Base-by-base conservation (phyloP, 129 eudicot genomes). In the Flaveria linearis region DNA sequence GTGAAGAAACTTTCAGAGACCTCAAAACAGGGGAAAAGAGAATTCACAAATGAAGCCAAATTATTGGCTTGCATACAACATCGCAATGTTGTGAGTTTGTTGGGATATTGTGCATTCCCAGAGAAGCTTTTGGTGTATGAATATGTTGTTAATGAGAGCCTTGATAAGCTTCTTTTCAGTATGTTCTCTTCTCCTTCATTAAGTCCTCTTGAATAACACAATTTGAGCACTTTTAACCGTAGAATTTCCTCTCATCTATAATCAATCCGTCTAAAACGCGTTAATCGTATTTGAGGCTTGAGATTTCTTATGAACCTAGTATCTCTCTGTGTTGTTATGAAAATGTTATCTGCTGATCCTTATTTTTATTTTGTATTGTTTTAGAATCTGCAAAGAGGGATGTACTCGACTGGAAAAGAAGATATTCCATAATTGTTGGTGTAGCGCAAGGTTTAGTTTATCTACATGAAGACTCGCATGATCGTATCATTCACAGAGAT, bases 91-190 rank as follows among this genome's bases (percentile, higher is more conserved):
- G 97, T 91, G 71, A 91, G 72, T 76, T 76, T 89, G 74, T 82
- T 89, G 62, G 97, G 97, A 0, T 91, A 85, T 51, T 91, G 96
- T 78, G 83, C 75, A 0, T 87, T 82, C 30, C 81, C 64, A 1
- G 96, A 91, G 76, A 91, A 91, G 85, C 82, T 91, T 58, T 91
- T 91, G 55, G 97, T 91, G 10, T 91, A 91, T 33, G 96, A 91
- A 73, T 91, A 89, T 28, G 91, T 91, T 16, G 82, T 68, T 52
- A 73, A 91, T 51, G 96, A 91, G 85, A 91, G 96, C 83, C 88
- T 91, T 12, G 97, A 91, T 86, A 91, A 91, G 85, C 81, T 88
- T 82, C 89, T 91, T 51, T 91, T 91, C 84, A 84, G 97, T 91
- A 87, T 85, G 96, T 71, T 75, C 56, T 77, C 64, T 55, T 72